Percentiles rank a stretch among this genome's conserved stretches.
phyloP scores from a whole-genome alignment of 2,329 filamentous ascomycete genomes.

The Escovopsis sp. region DNA sequence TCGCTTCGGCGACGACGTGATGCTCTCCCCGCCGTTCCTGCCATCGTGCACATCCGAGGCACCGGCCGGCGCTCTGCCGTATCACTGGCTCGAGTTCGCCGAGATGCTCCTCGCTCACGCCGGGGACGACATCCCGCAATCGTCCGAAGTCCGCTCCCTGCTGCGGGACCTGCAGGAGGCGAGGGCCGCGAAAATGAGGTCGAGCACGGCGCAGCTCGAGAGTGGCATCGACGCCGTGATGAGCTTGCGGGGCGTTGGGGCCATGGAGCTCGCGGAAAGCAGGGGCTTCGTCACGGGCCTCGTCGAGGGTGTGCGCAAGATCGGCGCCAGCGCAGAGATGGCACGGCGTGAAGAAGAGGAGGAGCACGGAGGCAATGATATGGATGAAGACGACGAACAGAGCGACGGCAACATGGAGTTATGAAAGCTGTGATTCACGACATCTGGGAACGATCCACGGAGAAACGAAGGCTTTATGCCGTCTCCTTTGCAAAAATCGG shows the following conservation, averaged over 20 bases:
- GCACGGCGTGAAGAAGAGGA: slow-evolving; percentile 65
- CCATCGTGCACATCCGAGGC: slow-evolving; percentile 57
- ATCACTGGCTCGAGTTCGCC: slow-evolving; percentile 88
- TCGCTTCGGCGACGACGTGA: slow-evolving; percentile 13
- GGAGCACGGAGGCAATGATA: slow-evolving; percentile 43
- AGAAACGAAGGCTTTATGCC: too few species aligned
- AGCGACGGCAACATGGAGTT: slow-evolving; percentile 36
- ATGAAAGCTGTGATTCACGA: background rate
- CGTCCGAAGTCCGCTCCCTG: slow-evolving; percentile 59
- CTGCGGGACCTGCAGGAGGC: slow-evolving; percentile 76
- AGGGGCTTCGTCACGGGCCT: slow-evolving; percentile 73
- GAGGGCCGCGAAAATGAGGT: slow-evolving; percentile 74
- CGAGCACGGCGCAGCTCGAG: slow-evolving; percentile 57
- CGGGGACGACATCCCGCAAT: slow-evolving; percentile 61
- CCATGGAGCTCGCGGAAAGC: slow-evolving; percentile 83
- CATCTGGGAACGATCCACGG: background rate
- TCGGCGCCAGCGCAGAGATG: slow-evolving; percentile 69
- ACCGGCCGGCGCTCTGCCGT: slow-evolving; percentile 60
- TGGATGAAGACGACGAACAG: slow-evolving; percentile 39
- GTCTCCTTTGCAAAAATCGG: background rate
- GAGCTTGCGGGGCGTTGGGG: slow-evolving; percentile 60
- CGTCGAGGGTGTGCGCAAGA: slow-evolving; percentile 72
- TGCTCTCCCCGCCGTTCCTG: slow-evolving; percentile 61
- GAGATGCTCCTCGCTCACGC: slow-evolving; percentile 79
- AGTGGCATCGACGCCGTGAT: slow-evolving; percentile 58